Evolutionary conservation across 2,329 filamentous ascomycete genomes (phyloP).

Genomic region (Clarireedia sp.): DNA sequence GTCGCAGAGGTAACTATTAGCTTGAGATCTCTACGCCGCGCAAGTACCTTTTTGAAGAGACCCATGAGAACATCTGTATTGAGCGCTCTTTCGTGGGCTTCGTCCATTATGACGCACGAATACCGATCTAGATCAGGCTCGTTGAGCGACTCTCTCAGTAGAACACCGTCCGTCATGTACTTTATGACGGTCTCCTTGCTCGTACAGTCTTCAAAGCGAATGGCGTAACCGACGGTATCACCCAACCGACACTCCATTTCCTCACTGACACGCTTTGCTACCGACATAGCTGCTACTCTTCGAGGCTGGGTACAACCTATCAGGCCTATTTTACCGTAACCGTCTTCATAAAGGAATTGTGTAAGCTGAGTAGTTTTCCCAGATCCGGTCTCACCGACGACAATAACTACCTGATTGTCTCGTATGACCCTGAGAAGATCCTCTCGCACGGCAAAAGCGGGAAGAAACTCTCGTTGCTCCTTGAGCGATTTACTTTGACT

Average conservation of each 20-base stretch:
- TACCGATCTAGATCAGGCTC: slow-evolving; percentile 92
- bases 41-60: slow-evolving; percentile 91
- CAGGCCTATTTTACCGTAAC: slow-evolving; percentile 78
- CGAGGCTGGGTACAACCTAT: slow-evolving; percentile 96
- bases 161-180: slow-evolving; percentile 97
- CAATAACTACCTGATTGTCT: slow-evolving; percentile 95
- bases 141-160: slow-evolving; percentile 86
- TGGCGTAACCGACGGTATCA: slow-evolving; percentile 85
- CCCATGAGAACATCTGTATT: slow-evolving; percentile 98
- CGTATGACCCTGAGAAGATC: slow-evolving; percentile 85
- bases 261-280: slow-evolving; percentile 94
- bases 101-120: slow-evolving; percentile 98
- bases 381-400: slow-evolving; percentile 93
- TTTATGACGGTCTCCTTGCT: slow-evolving; percentile 94
- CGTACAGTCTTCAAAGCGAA: slow-evolving; percentile 97
- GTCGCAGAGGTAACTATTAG: slow-evolving; percentile 96
- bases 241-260: slow-evolving; percentile 95
- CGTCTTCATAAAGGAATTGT: slow-evolving; percentile 92
- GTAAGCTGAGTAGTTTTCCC: slow-evolving; percentile 97
- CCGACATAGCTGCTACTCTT: slow-evolving; percentile 97
- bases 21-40: slow-evolving; percentile 82
- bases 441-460: slow-evolving; percentile 92
- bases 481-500: slow-evolving; percentile 83
- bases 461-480: slow-evolving; percentile 88
- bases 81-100: slow-evolving; percentile 91